Percentiles rank a stretch among this genome's conserved stretches.
Conservation (phyloP, 2,329 filamentous ascomycete species). For the Leptographium radiaticola region DNA sequence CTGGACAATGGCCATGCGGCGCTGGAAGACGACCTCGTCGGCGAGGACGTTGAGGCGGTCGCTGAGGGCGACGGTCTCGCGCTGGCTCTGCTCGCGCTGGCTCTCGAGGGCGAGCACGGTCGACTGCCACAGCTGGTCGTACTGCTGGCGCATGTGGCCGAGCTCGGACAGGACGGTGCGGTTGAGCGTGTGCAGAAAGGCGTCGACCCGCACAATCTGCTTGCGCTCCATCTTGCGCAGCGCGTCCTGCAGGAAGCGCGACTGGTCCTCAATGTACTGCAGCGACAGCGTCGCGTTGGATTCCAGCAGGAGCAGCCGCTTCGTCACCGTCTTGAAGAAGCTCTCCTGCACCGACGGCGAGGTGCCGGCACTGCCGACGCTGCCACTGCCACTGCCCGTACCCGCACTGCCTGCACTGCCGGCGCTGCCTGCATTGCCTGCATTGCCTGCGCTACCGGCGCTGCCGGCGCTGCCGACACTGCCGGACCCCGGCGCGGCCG, state of each 20-base stretch:
- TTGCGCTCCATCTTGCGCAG: constrained; percentile 78
- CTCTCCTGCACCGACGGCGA: constrained; percentile 82
- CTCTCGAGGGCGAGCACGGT: constrained; percentile 84
- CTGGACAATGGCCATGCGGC: constrained; percentile 88
- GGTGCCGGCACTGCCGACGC: not conserved
- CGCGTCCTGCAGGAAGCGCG: constrained; percentile 74
- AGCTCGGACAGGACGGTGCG: constrained; percentile 73
- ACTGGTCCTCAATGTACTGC: constrained; percentile 95
- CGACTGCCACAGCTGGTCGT: constrained; percentile 93
- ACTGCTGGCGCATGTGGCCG: constrained; percentile 65
- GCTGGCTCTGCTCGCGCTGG: constrained; percentile 72
- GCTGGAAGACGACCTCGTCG: constrained; percentile 80
- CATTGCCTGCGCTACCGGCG: not conserved
- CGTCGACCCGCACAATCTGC: constrained; percentile 70
- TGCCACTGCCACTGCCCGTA: no score
- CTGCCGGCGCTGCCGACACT: not conserved
- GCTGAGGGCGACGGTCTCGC: constrained; percentile 72
- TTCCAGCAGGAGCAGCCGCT: constrained; percentile 81
- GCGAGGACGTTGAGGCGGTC: constrained; percentile 73
- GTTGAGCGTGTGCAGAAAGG: constrained; percentile 77
- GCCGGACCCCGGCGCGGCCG: not conserved
- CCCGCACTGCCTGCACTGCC: no score
- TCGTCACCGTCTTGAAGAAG: constrained; percentile 94
- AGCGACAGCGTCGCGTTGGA: constrained; percentile 84
- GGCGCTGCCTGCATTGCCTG: no score